Evolutionary conservation across 108 stramenopile species (phyloP).

Genomic region (Cyclotella kingstonii): DNA sequence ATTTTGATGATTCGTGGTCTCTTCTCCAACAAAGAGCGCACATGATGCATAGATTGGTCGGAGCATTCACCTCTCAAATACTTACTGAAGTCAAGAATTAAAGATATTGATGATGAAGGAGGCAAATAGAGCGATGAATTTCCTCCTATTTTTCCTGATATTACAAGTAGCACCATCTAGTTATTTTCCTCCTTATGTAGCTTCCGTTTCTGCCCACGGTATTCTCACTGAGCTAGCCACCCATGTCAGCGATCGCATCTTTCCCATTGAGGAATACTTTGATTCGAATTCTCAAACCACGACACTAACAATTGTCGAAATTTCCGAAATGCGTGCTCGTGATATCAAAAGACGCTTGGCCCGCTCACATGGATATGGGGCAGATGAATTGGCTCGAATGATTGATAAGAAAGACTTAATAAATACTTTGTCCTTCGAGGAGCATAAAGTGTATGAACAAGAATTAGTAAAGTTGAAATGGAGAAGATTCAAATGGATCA

Average conservation of each 20-base stretch:
- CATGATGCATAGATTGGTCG: no score
- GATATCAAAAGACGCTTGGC: conserved; percentile 78
- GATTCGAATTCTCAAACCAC: conserved; percentile 26
- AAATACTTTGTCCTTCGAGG: conserved; percentile 75
- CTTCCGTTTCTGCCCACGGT: conserved; percentile 19
- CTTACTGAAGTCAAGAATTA: no score
- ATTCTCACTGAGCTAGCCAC: conserved; percentile 21
- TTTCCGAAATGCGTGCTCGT: conserved; percentile 73
- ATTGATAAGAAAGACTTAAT: conserved; percentile 88
- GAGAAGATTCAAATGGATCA: conserved; percentile 36
- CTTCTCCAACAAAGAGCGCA: no score
- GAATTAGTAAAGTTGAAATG: conserved; percentile 51
- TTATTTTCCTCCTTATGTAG: not conserved
- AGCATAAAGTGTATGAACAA: conserved; percentile 66
- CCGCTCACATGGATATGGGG: conserved; percentile 69
- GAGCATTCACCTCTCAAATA: no score
- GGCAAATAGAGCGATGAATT: no score
- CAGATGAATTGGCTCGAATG: conserved; percentile 81
- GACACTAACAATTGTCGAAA: conserved; percentile 64
- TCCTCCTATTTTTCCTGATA: not conserved
- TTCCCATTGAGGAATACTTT: conserved; percentile 35
- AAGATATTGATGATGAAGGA: no score
- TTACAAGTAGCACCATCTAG: not conserved
- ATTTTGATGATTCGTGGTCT: no score
- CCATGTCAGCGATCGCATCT: conserved; percentile 10